These are phyloP conservation scores for Dalbergia cultrata DNA, from an alignment of 306 rosid genomes.

Conservation along the genomic window DNA sequence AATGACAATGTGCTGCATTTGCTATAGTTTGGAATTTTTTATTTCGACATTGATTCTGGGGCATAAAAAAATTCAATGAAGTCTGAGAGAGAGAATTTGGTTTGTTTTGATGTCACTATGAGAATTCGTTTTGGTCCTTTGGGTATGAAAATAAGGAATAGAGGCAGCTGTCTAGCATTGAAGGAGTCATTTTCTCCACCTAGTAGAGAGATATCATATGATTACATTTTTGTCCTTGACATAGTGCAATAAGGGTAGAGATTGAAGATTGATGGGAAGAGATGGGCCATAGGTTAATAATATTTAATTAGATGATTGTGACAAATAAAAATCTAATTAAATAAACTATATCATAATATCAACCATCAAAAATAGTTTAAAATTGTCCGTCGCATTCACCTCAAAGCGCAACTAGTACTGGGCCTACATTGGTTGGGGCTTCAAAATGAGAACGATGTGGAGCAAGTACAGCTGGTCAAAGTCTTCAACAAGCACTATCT, in stretches of 20 bases:
- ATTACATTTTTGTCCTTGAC: slow-evolving; percentile 33
- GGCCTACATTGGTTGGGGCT: slow-evolving; percentile 38
- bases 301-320: slow-evolving; percentile 29
- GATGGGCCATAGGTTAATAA: slow-evolving; percentile 10
- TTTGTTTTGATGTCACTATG: slow-evolving; percentile 42
- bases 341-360: background rate
- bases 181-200: slow-evolving; percentile 32
- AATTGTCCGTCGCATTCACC: slow-evolving; percentile 39
- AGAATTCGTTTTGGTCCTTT: slow-evolving; percentile 5
- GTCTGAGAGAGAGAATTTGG: slow-evolving; percentile 40
- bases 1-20: slow-evolving; percentile 40
- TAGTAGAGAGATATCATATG: slow-evolving; percentile 9
- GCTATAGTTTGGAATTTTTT: slow-evolving; percentile 38
- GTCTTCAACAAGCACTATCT: slow-evolving; percentile 52
- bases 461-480: slow-evolving; percentile 44
- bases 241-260: background rate
- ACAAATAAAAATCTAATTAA: slow-evolving; percentile 12
- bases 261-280: slow-evolving; percentile 25
- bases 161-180: slow-evolving; percentile 52
- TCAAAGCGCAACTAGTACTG: slow-evolving; percentile 42
- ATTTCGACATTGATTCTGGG: slow-evolving; percentile 18
- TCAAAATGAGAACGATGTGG: slow-evolving; percentile 48
- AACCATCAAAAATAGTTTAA: background rate
- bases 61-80: slow-evolving; percentile 39
- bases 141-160: slow-evolving; percentile 31